Base-by-base conservation (phyloP, 352 stramenopile genomes). In the Pseudoperonospora humuli region DNA sequence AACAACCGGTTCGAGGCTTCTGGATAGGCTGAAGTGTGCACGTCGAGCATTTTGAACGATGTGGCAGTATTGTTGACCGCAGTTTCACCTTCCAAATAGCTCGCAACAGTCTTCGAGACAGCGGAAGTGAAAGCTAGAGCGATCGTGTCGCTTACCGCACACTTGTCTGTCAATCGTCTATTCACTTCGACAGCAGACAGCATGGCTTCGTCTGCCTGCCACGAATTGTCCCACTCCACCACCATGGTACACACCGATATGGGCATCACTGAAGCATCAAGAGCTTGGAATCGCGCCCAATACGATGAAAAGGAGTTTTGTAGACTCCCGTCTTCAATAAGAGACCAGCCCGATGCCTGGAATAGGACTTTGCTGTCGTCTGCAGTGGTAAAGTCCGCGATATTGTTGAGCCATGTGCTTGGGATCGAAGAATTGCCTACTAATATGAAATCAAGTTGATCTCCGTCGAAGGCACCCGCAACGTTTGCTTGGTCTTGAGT, bases 281-380 rank as follows among this genome's bases (percentile, higher is more conserved):
- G n/a, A 9, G 45, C 7, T 19, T 61, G 31, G 23, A 74, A 71
- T 14, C 61, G 57, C 3, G 56, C 61, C 61, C 61, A 74, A 21
- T 35, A 51, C 25, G 58, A 53, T 2, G 38, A 39, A 0, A 67
- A 25, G 7, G 34, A 33, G 40, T 49, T 39, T 14, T 41, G n/a
- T 18, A 57, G 13, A 24, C 23, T 15, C 20, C 50, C 50, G 24
- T 64, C 36, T 19, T 60, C 50, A 20, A 64, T 13, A 20, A 64
- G 21, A 3, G 26, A 23, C 55, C 50, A 64, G 9, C 18, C 41
- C 10, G 33, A 24, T 34, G 43, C 37, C 14, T 57, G 43, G 18
- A 50, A 64, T 18, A 61, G 6, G 6, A 60, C 28, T 29, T 39
- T 34, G 9, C n/a, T 50, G 21, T 48, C 34, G 6, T 38, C 55